Conservation (phyloP, 1,284 basidiomycete genomes). For the Cryptococcus neoformans region DNA sequence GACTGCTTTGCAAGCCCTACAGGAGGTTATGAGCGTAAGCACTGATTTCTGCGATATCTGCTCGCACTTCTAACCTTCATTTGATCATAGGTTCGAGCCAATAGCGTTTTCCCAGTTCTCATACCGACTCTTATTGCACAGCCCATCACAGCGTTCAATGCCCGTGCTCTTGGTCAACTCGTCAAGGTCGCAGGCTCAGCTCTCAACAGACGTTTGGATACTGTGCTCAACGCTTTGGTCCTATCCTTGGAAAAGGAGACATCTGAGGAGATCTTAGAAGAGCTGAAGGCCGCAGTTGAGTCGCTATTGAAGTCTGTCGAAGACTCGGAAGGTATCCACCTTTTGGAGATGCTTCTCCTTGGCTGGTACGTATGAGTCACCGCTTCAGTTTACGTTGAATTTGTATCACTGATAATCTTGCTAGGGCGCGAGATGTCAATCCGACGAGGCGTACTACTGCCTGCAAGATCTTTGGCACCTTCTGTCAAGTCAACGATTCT, state of each 20-base stretch:
- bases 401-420: not conserved
- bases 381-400: not conserved
- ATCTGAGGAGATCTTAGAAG: slow-evolving; percentile 65
- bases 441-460: slow-evolving; percentile 71
- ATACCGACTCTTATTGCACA: slow-evolving; percentile 87
- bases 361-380: slow-evolving; percentile 65
- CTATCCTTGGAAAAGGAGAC: slow-evolving; percentile 59
- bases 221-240: slow-evolving; percentile 72
- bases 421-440: slow-evolving; percentile 72
- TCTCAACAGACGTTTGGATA: slow-evolving; percentile 74
- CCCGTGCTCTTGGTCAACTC: slow-evolving; percentile 82
- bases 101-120: slow-evolving; percentile 96
- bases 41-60: slow-evolving; percentile 33
- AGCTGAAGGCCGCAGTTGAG: slow-evolving; percentile 71
- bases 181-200: slow-evolving; percentile 91
- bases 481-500: slow-evolving; percentile 72
- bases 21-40: slow-evolving; percentile 90
- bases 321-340: slow-evolving; percentile 82
- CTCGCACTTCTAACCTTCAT: not conserved
- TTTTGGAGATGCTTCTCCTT: slow-evolving; percentile 81
- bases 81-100: slow-evolving; percentile 69
- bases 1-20: slow-evolving; percentile 85
- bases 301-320: slow-evolving; percentile 72
- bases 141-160: slow-evolving; percentile 95
- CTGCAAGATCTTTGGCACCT: slow-evolving; percentile 70